phyloP scores from a whole-genome alignment of 768 basidiomycete genomes.

The Mycena galericulata region DNA sequence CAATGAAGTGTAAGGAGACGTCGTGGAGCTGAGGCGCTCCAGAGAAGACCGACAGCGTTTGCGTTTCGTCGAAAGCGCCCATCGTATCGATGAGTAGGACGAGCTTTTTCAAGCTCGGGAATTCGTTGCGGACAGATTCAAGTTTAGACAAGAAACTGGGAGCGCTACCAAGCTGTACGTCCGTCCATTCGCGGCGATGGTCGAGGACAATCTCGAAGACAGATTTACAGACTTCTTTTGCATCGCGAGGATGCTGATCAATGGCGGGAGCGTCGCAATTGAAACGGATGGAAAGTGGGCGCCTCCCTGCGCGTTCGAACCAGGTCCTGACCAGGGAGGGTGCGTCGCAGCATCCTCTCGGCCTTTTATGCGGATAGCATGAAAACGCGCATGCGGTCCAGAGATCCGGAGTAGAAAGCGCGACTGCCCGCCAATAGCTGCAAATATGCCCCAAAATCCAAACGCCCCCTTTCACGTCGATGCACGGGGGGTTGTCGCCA shows the following conservation, averaged over 20 bases:
- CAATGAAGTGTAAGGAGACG: too few relatives aligned
- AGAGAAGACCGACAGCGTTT: too few relatives aligned
- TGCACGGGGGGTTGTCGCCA: not conserved
- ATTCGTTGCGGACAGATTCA: too few relatives aligned
- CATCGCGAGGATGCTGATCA: too few relatives aligned
- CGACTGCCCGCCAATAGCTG: constrained; percentile 15
- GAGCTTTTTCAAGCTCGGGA: too few relatives aligned
- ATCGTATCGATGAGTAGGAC: too few relatives aligned
- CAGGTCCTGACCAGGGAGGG: not conserved
- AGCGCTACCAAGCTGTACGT: not conserved
- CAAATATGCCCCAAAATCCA: constrained; percentile 20
- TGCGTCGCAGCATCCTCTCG: not conserved
- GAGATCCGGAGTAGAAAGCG: not conserved
- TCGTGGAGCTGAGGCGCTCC: too few relatives aligned
- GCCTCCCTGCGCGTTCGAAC: not conserved
- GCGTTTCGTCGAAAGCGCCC: too few relatives aligned
- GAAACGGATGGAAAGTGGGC: constrained; percentile 4
- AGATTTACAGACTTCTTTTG: too few relatives aligned
- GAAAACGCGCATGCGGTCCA: not conserved
- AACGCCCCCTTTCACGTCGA: not conserved
- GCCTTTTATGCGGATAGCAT: not conserved
- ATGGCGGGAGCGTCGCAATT: not conserved
- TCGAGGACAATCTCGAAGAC: not conserved
- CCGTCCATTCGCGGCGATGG: not conserved
- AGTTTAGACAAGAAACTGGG: not conserved